Conservation (phyloP, 2,329 filamentous ascomycete species). For the Talaromyces islandicus region DNA sequence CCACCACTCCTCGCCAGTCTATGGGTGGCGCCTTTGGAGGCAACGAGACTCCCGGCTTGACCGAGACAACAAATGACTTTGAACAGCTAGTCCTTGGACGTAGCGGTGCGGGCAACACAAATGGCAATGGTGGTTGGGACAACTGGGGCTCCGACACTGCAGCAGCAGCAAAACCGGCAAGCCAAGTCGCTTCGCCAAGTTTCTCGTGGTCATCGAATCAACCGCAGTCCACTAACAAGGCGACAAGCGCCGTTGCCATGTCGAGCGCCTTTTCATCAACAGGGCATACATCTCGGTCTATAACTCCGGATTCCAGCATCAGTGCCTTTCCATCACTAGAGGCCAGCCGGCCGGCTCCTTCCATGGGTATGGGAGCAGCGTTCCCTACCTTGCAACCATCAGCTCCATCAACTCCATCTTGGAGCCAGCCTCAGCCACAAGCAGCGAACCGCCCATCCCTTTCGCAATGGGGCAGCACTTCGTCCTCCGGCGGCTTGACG, state of each 20-base stretch:
- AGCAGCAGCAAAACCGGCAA: conserved; percentile 20
- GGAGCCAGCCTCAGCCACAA: conserved; percentile 13
- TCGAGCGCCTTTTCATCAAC: conserved; percentile 12
- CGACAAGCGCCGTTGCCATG: conserved; percentile 11
- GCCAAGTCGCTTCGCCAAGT: conserved; percentile 25
- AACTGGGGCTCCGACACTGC: conserved; percentile 24
- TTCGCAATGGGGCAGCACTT: background rate
- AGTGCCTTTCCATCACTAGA: conserved; percentile 43
- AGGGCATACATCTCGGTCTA: conserved; percentile 35
- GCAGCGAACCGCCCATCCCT: conserved; percentile 2
- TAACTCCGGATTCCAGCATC: conserved; percentile 48
- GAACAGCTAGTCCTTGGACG: conserved; percentile 82
- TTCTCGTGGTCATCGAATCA: conserved; percentile 40
- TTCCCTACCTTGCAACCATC: conserved; percentile 26
- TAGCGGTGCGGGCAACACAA: conserved; percentile 27
- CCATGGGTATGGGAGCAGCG: conserved; percentile 15
- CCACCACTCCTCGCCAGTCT: conserved; percentile 35
- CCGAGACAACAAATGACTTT: conserved; percentile 66
- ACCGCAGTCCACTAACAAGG: conserved; percentile 14
- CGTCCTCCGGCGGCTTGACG: background rate
- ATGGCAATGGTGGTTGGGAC: conserved; percentile 24
- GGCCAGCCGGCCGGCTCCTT: conserved; percentile 31
- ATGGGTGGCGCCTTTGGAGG: conserved; percentile 21
- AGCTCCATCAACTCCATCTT: conserved; percentile 22
- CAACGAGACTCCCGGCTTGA: conserved; percentile 42